A percentile compares a stretch with the other conserved stretches of the same genome.
phyloP scores from a whole-genome alignment of 257 asterid genomes.

The Capsicum baccatum region DNA sequence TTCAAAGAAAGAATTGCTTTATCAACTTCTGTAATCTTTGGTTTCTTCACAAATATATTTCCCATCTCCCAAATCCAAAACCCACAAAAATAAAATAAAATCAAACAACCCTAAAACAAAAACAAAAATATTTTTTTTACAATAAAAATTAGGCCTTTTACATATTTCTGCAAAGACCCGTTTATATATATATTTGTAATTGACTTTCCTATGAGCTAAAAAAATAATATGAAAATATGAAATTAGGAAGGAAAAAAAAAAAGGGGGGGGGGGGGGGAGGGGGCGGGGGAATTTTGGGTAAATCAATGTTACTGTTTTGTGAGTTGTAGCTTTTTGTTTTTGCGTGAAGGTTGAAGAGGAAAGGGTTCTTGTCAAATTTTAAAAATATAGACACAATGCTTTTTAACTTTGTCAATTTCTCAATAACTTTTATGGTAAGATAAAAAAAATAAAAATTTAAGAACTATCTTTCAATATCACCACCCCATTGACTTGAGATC shows the following conservation, averaged over 20 bases:
- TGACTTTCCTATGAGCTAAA: neutral
- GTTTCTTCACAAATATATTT: constrained; percentile 86
- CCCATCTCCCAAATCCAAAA: constrained; percentile 56
- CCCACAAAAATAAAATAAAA: neutral
- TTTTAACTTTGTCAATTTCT: no score
- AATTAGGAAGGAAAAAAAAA: neutral
- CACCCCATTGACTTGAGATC: no score
- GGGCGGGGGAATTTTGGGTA: no score
- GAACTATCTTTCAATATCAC: no score
- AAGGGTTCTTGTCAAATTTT: neutral
- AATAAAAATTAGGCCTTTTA: neutral
- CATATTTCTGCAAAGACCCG: constrained; percentile 5
- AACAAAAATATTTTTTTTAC: neutral
- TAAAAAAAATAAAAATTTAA: no score
- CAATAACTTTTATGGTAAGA: no score
- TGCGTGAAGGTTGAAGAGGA: neutral
- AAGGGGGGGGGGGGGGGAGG: no score
- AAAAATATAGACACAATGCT: no score
- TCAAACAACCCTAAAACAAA: neutral
- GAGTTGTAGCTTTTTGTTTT: neutral
- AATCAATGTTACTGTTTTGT: no score
- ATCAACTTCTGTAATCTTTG: constrained; percentile 93
- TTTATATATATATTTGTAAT: neutral
- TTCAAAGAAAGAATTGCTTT: constrained; percentile 92
- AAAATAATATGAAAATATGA: neutral